A percentile compares a stretch with the other conserved stretches of the same genome.
These are phyloP conservation scores for Allium sativum DNA, from an alignment of 106 monocot genomes.

Conservation along the genomic window DNA sequence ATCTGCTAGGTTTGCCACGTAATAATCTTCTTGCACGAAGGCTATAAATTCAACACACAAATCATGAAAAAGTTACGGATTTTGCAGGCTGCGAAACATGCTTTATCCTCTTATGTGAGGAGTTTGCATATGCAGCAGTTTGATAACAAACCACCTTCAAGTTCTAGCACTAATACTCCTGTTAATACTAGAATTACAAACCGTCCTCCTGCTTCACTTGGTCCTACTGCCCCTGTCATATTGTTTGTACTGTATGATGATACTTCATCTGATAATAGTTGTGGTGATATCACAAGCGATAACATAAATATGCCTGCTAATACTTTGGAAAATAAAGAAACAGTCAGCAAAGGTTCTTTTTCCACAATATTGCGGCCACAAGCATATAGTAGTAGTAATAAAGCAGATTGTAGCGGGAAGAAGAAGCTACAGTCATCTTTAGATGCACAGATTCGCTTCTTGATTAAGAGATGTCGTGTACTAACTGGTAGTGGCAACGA, in stretches of 20 bases:
- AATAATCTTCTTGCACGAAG: constrained; percentile 78
- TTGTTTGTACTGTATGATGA: constrained; percentile 81
- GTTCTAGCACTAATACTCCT: constrained; percentile 39
- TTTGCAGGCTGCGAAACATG: constrained; percentile 83
- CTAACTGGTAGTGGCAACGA: constrained; percentile 36
- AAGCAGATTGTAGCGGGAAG: constrained; percentile 16
- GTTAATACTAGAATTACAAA: constrained; percentile 45
- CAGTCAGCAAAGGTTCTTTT: constrained; percentile 30
- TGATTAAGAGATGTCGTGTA: constrained; percentile 79
- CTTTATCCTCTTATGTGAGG: constrained; percentile 51
- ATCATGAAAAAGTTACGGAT: constrained; percentile 69
- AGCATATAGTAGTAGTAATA: constrained; percentile 43
- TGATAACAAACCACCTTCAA: constrained; percentile 13
- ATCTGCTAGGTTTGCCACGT: constrained; percentile 80
- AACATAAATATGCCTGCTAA: no score
- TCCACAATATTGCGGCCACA: constrained; percentile 58
- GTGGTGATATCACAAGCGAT: no score
- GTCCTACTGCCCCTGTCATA: constrained; percentile 59
- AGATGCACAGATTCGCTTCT: constrained; percentile 69
- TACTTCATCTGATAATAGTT: background rate
- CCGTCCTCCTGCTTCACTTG: constrained; percentile 36
- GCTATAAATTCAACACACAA: constrained; percentile 54
- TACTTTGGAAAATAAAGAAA: no score
- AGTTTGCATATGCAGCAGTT: constrained; percentile 24
- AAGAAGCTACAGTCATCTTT: constrained; percentile 72